phyloP scores from a whole-genome alignment of 1,284 basidiomycete species.

The Tilletia indica region DNA sequence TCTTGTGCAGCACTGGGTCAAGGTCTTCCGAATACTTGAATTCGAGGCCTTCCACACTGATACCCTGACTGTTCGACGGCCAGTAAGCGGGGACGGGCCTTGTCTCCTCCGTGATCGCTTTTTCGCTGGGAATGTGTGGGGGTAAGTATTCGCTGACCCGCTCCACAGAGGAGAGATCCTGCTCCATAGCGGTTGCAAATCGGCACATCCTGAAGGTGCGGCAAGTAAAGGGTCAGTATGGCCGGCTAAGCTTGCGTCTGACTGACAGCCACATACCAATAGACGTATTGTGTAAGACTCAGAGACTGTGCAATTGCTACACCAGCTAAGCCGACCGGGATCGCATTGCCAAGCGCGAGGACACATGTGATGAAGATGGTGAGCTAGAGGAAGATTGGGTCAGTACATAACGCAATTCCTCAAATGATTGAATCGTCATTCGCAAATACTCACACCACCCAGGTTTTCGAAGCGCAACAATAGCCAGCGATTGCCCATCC shows the following conservation, averaged over 20 bases:
- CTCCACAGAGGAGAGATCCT: conserved; percentile 68
- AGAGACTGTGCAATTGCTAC: conserved; percentile 37
- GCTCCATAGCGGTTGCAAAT: background rate
- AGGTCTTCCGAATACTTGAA: conserved; percentile 70
- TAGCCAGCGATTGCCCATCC: conserved; percentile 17
- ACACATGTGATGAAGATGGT: conserved; percentile 5
- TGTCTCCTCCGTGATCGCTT: conserved; percentile 3
- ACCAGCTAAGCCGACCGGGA: conserved; percentile 35
- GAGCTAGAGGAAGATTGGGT: background rate
- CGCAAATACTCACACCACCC: conserved; percentile 3
- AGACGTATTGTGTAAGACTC: conserved; percentile 56
- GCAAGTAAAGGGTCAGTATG: background rate
- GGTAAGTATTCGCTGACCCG: conserved; percentile 76
- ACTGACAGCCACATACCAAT: conserved; percentile 44
- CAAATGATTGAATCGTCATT: background rate
- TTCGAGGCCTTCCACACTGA: conserved; percentile 66
- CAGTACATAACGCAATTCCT: background rate
- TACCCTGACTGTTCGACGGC: conserved; percentile 65
- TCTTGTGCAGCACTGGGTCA: conserved; percentile 69
- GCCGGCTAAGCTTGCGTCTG: background rate
- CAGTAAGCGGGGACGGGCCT: conserved; percentile 63
- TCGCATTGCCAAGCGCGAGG: conserved; percentile 19
- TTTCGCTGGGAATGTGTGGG: conserved; percentile 30
- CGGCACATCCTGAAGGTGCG: conserved; percentile 21
- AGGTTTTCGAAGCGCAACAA: conserved; percentile 10